Evolutionary conservation across 306 rosid species (phyloP), one percentile per base, ranked within the genome.

Genomic region (Delonix regia): DNA sequence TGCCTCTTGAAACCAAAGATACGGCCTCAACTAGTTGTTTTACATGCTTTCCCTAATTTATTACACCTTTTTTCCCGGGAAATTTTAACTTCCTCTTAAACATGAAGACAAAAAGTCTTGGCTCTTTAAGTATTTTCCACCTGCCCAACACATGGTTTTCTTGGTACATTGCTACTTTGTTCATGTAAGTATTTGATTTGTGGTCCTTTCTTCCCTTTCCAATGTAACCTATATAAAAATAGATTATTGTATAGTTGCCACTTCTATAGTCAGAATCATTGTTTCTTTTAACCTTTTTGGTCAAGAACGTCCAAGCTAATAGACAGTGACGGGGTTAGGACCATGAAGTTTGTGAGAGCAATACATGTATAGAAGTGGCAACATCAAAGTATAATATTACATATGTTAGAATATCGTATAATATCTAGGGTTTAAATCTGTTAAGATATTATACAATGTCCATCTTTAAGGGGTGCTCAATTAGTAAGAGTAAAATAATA

Each of bases 41-140:
- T 90, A 87, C 92, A 77, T 87, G 91, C 27, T 52, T 7, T 6
- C 27, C 7, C 25, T 4, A 53, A 21, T 21, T 61, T 41, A 44
- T 36, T 24, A 42, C 49, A 36, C 78, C 59, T 68, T 57, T 52
- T 55, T 61, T 0, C 2, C 34, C 21, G 53, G 78, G 77, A 83
- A 61, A 69, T 78, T 78, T 75, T 30, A 52, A 72, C 34, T 21
- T 67, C 59, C 52, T 69, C 79, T 49, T 76, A 59, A 55, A 79
- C 68, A 19, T 53, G 60, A 53, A 21, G 60, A 53, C 74, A 76
- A 82, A 82, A 84, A 86, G 84, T 82, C 87, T 55, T 61, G 64
- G 28, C 51, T 81, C 81, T 77, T 83, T 83, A 18, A n/a, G 25
- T 51, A 74, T 82, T 21, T 55, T 55, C 4, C 5, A 3, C 30